Evolutionary conservation across 2,329 filamentous ascomycete genomes (phyloP).

Genomic region (Cadophora malorum): DNA sequence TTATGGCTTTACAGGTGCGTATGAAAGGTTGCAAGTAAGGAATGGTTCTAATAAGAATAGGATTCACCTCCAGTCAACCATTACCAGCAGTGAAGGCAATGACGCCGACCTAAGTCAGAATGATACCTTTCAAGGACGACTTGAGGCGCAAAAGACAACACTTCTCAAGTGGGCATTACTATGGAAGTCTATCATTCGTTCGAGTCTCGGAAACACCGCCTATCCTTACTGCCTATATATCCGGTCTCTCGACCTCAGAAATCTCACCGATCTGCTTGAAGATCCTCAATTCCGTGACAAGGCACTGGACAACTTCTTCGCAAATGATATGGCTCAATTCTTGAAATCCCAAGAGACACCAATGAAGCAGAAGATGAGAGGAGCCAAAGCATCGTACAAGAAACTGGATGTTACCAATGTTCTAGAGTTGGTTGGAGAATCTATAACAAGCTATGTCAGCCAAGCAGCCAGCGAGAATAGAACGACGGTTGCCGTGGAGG

Average conservation of each 20-base stretch:
- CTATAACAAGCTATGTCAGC: slow-evolving; percentile 59
- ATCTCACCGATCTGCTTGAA: slow-evolving; percentile 64
- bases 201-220: slow-evolving; percentile 65
- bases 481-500: slow-evolving; percentile 60
- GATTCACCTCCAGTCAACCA: slow-evolving; percentile 54
- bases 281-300: slow-evolving; percentile 50
- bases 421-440: slow-evolving; percentile 59
- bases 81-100: slow-evolving; percentile 51
- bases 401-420: slow-evolving; percentile 48
- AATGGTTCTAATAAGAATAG: slow-evolving; percentile 43
- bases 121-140: slow-evolving; percentile 31
- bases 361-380: slow-evolving; percentile 39
- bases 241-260: slow-evolving; percentile 65
- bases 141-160: slow-evolving; percentile 31
- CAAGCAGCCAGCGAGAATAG: slow-evolving; percentile 49
- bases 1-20: slow-evolving; percentile 66
- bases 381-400: slow-evolving; percentile 30
- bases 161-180: slow-evolving; percentile 63
- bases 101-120: slow-evolving; percentile 47
- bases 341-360: slow-evolving; percentile 44
- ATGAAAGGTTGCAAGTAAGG: background rate
- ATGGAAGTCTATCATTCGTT: slow-evolving; percentile 73
- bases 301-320: slow-evolving; percentile 49
- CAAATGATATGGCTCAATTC: slow-evolving; percentile 47
- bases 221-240: slow-evolving; percentile 76